A percentile compares a stretch with the other conserved stretches of the same genome.
phyloP scores from a whole-genome alignment of 352 stramenopile species.

The Aphanomyces astaci region DNA sequence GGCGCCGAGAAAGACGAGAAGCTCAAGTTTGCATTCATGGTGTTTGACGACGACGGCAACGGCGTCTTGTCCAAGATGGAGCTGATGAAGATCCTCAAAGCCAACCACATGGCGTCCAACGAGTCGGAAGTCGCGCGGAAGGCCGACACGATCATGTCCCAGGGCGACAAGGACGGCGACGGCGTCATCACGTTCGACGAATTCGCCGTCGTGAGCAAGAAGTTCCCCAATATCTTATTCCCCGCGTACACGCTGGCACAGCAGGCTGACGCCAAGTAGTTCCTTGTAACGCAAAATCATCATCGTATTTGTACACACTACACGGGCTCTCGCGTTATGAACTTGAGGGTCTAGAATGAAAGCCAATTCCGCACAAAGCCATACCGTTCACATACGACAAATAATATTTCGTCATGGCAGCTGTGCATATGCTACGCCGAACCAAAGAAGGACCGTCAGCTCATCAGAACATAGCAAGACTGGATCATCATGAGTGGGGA shows the following conservation, averaged over 20 bases:
- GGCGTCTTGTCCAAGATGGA: slow-evolving; percentile 92
- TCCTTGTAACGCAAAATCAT: background rate
- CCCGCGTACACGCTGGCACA: slow-evolving; percentile 65
- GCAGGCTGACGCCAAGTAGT: slow-evolving; percentile 18
- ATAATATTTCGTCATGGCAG: too few species aligned
- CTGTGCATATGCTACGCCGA: too few species aligned
- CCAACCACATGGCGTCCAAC: slow-evolving; percentile 91
- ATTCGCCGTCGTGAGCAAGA: slow-evolving; percentile 93
- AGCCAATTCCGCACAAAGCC: too few species aligned
- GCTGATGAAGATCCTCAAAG: slow-evolving; percentile 92
- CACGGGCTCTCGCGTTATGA: too few species aligned
- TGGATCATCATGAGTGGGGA: too few species aligned
- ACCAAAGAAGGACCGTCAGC: too few species aligned
- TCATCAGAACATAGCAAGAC: too few species aligned
- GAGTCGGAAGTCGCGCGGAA: slow-evolving; percentile 91
- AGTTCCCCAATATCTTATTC: slow-evolving; percentile 95
- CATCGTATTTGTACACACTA: too few species aligned
- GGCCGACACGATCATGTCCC: slow-evolving; percentile 95
- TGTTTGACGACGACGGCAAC: slow-evolving; percentile 94
- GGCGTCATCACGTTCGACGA: slow-evolving; percentile 96
- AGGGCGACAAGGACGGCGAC: slow-evolving; percentile 94
- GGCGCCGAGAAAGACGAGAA: slow-evolving; percentile 93
- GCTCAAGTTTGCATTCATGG: slow-evolving; percentile 94
- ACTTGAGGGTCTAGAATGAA: too few species aligned
- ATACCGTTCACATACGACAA: too few species aligned